Conservation (phyloP, 352 stramenopile species). For the Aphanomyces invadans region DNA sequence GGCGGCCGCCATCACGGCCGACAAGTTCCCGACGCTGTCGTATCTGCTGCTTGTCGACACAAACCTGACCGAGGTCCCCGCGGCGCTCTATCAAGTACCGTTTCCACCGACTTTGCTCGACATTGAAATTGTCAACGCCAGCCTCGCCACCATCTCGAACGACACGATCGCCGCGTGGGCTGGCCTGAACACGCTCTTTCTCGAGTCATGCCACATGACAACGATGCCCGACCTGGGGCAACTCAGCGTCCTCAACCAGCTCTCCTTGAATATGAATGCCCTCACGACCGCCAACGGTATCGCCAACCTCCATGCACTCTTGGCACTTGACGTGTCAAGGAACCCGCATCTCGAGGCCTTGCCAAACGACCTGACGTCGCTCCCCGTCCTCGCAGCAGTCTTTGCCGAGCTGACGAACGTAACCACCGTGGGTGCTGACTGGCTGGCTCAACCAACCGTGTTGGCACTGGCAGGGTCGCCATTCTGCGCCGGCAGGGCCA, state of each 20-base stretch:
- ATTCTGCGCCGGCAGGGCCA: too few species aligned
- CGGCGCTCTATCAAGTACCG: background rate
- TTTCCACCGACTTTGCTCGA: conserved; percentile 1
- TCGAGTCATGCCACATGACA: background rate
- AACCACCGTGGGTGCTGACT: background rate
- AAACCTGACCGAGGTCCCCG: background rate
- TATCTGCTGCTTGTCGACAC: background rate
- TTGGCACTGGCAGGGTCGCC: background rate
- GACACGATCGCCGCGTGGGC: background rate
- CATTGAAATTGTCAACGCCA: background rate
- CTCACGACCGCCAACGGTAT: background rate
- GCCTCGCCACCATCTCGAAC: background rate
- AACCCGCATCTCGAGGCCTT: background rate
- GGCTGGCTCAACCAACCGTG: background rate
- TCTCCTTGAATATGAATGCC: background rate
- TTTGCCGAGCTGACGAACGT: background rate
- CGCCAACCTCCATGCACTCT: background rate
- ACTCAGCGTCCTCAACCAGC: background rate
- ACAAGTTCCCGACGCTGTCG: background rate
- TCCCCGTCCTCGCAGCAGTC: background rate
- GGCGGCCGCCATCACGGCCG: background rate
- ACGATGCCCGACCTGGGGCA: background rate
- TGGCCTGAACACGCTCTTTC: background rate
- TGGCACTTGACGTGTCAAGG: background rate
- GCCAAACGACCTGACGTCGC: background rate